A percentile compares a stretch with the other conserved stretches of the same genome.
Evolutionary conservation across 2,329 filamentous ascomycete genomes (phyloP).

Genomic region (Calycina herbarum): DNA sequence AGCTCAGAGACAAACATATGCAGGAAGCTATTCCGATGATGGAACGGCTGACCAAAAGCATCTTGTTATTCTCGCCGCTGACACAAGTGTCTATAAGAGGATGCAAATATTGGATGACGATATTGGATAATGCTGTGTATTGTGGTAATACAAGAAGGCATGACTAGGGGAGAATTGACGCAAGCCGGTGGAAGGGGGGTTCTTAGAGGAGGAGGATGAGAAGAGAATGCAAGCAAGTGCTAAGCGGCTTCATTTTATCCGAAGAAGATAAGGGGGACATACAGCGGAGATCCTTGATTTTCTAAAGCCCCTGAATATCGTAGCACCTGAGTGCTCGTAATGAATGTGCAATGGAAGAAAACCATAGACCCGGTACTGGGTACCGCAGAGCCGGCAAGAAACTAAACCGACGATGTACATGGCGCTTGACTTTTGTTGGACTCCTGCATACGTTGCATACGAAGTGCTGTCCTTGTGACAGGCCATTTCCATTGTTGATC

Average conservation of each 20-base stretch:
- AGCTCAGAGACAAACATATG: not conserved
- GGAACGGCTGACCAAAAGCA: not conserved
- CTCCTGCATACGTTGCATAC: not conserved
- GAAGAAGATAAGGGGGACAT: not conserved
- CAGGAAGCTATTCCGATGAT: not conserved
- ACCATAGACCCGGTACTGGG: constrained; percentile 1
- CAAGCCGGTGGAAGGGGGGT: not conserved
- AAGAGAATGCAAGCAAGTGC: not conserved
- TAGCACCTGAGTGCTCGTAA: not conserved
- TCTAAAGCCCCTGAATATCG: not conserved
- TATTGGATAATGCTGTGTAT: constrained; percentile 3
- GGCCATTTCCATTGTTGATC: not conserved
- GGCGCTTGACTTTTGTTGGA: constrained; percentile 3
- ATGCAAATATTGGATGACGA: not conserved
- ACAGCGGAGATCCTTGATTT: not conserved
- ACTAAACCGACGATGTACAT: not conserved
- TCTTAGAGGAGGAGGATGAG: not conserved
- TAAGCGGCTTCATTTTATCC: not conserved
- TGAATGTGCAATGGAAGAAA: constrained; percentile 2
- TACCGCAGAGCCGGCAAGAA: not conserved
- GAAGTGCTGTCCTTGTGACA: not conserved
- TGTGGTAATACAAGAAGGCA: constrained; percentile 8
- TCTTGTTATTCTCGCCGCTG: not conserved
- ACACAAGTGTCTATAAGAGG: not conserved
- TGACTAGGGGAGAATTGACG: constrained; percentile 1